phyloP scores from a whole-genome alignment of 116 monocot genomes.

The Cymodocea nodosa region DNA sequence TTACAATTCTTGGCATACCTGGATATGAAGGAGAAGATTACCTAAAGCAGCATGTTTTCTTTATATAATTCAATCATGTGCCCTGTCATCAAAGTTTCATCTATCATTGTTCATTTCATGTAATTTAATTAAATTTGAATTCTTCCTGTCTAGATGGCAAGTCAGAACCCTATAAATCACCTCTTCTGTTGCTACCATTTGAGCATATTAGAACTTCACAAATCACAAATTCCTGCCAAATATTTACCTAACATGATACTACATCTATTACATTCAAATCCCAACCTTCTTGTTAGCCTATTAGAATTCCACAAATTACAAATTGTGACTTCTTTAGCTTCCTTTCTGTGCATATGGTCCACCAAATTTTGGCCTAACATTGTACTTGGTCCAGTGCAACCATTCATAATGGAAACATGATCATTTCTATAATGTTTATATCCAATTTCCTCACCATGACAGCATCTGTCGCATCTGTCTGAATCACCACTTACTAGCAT shows the following conservation, averaged over 20 bases:
- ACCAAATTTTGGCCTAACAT: background rate
- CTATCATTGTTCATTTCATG: too few relatives aligned
- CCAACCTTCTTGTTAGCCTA: too few relatives aligned
- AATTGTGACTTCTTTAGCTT: too few relatives aligned
- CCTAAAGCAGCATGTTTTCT: conserved; percentile 1
- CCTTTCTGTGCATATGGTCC: background rate
- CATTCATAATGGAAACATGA: background rate
- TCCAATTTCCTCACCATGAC: background rate
- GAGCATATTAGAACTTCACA: too few relatives aligned
- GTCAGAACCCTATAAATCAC: background rate
- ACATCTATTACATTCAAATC: too few relatives aligned
- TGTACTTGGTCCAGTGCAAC: background rate
- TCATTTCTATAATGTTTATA: background rate
- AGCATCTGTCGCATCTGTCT: background rate
- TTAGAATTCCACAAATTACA: too few relatives aligned
- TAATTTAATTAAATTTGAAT: background rate
- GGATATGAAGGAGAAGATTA: background rate
- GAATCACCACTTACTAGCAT: too few relatives aligned
- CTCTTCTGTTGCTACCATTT: background rate
- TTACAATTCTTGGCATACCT: background rate
- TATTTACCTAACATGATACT: too few relatives aligned
- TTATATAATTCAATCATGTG: conserved; percentile 4
- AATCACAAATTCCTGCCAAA: too few relatives aligned
- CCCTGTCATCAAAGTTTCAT: background rate
- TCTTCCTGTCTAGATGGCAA: background rate